Evolutionary conservation across 2,329 filamentous ascomycete species (phyloP).

Genomic region (Teratosphaeria pseudoeucalypti): DNA sequence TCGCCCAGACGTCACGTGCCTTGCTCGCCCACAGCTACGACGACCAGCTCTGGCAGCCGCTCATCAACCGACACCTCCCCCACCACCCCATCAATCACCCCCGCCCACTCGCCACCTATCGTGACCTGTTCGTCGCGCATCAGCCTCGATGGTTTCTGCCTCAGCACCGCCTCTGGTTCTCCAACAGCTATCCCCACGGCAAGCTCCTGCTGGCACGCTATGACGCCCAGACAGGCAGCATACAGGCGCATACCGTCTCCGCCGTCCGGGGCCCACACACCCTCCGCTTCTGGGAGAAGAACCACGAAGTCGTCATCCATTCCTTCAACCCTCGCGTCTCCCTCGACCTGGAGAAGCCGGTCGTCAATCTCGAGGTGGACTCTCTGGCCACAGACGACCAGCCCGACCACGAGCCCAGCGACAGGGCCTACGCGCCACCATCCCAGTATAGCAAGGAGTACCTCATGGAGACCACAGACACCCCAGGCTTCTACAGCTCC

Average conservation of each 20-base stretch:
- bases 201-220: conserved; percentile 69
- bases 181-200: conserved; percentile 61
- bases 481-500: conserved; percentile 48
- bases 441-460: conserved; percentile 40
- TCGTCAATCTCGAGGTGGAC: conserved; percentile 37
- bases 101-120: conserved; percentile 53
- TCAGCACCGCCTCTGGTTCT: conserved; percentile 75
- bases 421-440: conserved; percentile 8
- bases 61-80: conserved; percentile 60
- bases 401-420: conserved; percentile 10
- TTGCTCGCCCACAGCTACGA: conserved; percentile 50
- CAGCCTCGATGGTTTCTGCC: conserved; percentile 79
- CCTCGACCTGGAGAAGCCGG: conserved; percentile 64
- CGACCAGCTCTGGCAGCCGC: conserved; percentile 61
- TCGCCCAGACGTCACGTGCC: conserved; percentile 51
- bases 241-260: conserved; percentile 69
- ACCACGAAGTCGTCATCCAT: conserved; percentile 58
- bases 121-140: conserved; percentile 62
- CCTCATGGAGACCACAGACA: conserved; percentile 35
- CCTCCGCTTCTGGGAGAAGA: conserved; percentile 54
- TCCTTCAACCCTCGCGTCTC: conserved; percentile 60
- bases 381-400: conserved; percentile 12
- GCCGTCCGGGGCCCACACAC: conserved; percentile 49
- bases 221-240: conserved; percentile 59
- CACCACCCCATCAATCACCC: conserved; percentile 42